A percentile compares a stretch with the other conserved stretches of the same genome.
Evolutionary conservation across 768 basidiomycete species (phyloP).

Genomic region (Sistotremastrum niveocremeum): DNA sequence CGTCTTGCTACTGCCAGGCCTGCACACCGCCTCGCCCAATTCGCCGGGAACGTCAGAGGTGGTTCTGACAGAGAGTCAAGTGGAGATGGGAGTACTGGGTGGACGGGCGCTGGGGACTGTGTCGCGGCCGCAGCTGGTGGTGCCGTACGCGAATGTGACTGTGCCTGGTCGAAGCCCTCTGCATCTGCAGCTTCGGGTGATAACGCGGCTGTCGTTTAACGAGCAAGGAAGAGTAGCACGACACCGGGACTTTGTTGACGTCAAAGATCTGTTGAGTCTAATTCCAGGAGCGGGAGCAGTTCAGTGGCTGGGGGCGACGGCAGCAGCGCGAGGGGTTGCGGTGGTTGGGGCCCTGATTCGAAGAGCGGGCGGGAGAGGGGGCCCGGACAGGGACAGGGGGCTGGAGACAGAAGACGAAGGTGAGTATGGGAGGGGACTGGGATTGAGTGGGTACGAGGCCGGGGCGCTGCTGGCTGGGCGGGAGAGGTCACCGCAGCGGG

Average conservation of each 20-base stretch:
- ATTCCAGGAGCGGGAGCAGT: constrained; percentile 53
- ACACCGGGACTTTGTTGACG: constrained; percentile 74
- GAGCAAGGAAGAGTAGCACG: constrained; percentile 69
- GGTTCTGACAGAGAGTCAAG: neutral
- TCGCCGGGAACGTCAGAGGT: constrained; percentile 13
- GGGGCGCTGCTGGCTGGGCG: too few species aligned
- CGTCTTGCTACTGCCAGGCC: constrained; percentile 58
- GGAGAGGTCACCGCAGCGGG: too few species aligned
- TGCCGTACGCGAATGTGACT: constrained; percentile 46
- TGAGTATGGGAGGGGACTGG: too few species aligned
- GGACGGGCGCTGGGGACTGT: constrained; percentile 15
- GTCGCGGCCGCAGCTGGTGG: constrained; percentile 27
- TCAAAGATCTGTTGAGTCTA: constrained; percentile 62
- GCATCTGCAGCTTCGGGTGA: constrained; percentile 58
- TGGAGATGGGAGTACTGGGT: neutral
- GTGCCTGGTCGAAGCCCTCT: constrained; percentile 51
- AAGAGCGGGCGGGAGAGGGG: too few species aligned
- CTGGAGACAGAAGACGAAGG: too few species aligned
- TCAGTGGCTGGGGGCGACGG: constrained; percentile 55
- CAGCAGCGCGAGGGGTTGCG: constrained; percentile 35
- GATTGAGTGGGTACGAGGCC: too few species aligned
- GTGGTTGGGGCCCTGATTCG: too few species aligned
- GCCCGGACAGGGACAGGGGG: too few species aligned
- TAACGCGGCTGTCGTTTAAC: constrained; percentile 65
- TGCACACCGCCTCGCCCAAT: constrained; percentile 29